These are phyloP conservation scores for Globisporangium heterothallicum DNA, from an alignment of 352 stramenopile species.

Conservation along the genomic window DNA sequence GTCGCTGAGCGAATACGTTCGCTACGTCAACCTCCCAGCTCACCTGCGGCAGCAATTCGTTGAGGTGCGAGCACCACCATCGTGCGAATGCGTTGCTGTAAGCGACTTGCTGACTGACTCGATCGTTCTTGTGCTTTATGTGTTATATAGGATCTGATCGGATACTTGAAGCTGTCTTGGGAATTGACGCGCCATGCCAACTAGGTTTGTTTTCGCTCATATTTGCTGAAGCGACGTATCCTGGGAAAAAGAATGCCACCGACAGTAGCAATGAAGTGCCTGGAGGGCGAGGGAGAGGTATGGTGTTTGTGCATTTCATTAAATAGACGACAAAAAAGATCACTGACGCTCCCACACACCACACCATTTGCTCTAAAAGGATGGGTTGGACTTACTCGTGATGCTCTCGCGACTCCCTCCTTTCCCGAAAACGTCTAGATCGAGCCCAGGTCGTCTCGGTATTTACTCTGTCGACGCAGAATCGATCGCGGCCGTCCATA, in stretches of 20 bases:
- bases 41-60: constrained; percentile 52
- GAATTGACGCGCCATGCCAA: constrained; percentile 8
- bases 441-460: constrained; percentile 34
- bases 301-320: constrained; percentile 1
- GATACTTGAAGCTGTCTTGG: constrained; percentile 32
- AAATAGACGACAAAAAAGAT: background rate
- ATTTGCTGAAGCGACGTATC: no score
- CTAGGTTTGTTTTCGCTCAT: constrained; percentile 1
- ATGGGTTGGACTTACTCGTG: no score
- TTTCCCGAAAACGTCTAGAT: no score
- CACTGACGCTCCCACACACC: background rate
- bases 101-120: constrained; percentile 1
- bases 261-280: background rate
- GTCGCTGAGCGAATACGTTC: constrained; percentile 64
- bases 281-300: background rate
- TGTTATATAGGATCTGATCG: constrained; percentile 18
- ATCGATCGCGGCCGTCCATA: constrained; percentile 28
- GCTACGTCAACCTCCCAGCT: constrained; percentile 54
- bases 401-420: no score
- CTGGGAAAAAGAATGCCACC: background rate
- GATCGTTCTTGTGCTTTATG: background rate
- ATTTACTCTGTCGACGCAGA: constrained; percentile 46
- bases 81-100: background rate
- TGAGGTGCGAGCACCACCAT: constrained; percentile 23
- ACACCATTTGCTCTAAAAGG: background rate